Conservation (phyloP, 164 flowering plant genomes). For the Euptelea pleiosperma region DNA sequence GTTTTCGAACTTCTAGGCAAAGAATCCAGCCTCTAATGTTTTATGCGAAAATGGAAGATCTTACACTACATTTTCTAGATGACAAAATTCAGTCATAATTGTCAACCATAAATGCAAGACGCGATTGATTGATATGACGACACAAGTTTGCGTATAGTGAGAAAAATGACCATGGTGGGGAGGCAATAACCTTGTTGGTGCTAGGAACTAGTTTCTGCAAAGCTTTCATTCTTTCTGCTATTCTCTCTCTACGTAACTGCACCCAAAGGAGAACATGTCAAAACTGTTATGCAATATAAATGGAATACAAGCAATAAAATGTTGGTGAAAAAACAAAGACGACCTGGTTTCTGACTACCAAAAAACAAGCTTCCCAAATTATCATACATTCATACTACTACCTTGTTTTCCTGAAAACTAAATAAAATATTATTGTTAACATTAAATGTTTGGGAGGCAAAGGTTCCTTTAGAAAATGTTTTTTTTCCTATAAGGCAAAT, state of each 20-base stretch:
- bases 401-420: no score
- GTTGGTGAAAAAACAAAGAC: no score
- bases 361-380: no score
- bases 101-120: neutral
- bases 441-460: no score
- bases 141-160: neutral
- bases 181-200: constrained; percentile 82
- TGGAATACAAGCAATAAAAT: neutral
- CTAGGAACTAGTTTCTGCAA: constrained; percentile 94
- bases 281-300: neutral
- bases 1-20: no score
- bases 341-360: no score
- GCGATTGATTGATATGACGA: neutral
- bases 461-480: no score
- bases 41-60: neutral
- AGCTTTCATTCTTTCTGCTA: constrained; percentile 92
- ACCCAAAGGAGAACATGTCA: constrained; percentile 19
- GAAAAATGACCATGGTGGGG: no score
- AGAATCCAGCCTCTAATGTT: neutral
- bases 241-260: constrained; percentile 90
- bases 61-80: neutral
- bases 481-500: neutral
- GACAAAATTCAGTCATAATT: neutral
- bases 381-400: no score
- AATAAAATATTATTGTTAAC: neutral